Evolutionary conservation across 2,329 filamentous ascomycete species (phyloP), one percentile per base, ranked within the genome.

Genomic region (Nannizziopsis arthrosporioides): DNA sequence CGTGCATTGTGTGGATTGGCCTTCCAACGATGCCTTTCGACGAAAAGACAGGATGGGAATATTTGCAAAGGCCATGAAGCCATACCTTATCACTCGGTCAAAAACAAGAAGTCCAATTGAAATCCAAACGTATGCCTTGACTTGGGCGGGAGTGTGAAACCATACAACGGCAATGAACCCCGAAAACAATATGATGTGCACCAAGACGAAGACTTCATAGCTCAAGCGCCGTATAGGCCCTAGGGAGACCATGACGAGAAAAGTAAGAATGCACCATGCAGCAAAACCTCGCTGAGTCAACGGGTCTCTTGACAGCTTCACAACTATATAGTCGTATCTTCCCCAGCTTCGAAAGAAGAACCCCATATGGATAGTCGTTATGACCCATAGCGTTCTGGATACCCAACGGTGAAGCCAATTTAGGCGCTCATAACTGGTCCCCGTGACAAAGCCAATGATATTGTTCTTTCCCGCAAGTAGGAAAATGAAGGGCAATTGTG

Each of bases 401-500:
- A 68, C 63, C 73, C 74, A 75, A 31, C 73, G 66, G 56, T 76
- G 73, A 30, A 73, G 62, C 72, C 71, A 74, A 54, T 75, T 75
- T 34, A 75, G 61, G 3, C 70, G 64, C 53, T 73, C 72, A 53
- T 75, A 73, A 36, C 68, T 68, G 43, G 69, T 65, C 1, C 71
- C 73, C 0, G 66, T 69, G 12, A 74, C 51, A 12, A 68, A 57
- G 7, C 69, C 72, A 51, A 76, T 68, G 37, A 78, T 65, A 54
- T 77, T 79, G 49, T 73, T 71, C 59, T 76, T 76, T 8, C 73
- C 73, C 1, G 74, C 68, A 32, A 78, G 67, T 9, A 78, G 62
- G 54, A 77, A 73, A 44, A 78, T 65, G n/a, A 78, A 59, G 1
- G 76, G 76, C 2, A 78, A 54, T 54, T 78, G 75, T 8, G 68